Base-by-base conservation (phyloP, 2,329 filamentous ascomycete species). In the Cladosporium sp. region DNA sequence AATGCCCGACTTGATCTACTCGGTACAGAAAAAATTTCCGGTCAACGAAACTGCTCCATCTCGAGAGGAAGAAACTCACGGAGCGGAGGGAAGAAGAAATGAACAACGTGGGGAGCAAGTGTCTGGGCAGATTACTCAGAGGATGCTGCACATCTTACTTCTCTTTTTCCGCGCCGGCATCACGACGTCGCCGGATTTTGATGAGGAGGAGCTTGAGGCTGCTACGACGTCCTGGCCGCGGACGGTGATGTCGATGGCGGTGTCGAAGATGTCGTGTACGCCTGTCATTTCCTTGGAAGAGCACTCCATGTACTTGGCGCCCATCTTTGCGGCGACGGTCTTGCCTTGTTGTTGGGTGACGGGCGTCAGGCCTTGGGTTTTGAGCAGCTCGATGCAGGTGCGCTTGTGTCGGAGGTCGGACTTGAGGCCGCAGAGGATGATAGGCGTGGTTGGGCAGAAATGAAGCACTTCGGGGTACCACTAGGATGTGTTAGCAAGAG, bases 381-480 rank as follows among this genome's bases (percentile, higher is more conserved):
- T 96, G 72, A 98, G 88, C 68, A 98, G 90, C 68, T 98, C 93
- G 71, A 97, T 95, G 72, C 93, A 97, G 46, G 90, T 92, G 71
- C 88, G 86, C 78, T 97, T 97, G 73, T 85, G 82, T 62, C 93
- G 90, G 53, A 98, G 84, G 71, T 98, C 93, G 19, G 92, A 96
- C 73, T 98, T 98, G 65, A 98, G 84, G 52, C 92, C 93, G 59
- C 96, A 87, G 50, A 98, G 87, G 66, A 98, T 86, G 57, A 98
- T 84, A 19, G 93, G 93, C 2, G 92, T 97, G 63, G 93, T 95
- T 13, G 93, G 93, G 73, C 93, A 97, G 77, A 98, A 98, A 72
- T 98, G 93, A 50, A 97, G 83, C 62, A 98, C 93, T 76, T 98
- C 93, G 53, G 93, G 93, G 66, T 96, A 98, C 93, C 93, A 98